Evolutionary conservation across 441 rosid species (phyloP), one percentile per base, ranked within the genome.

Genomic region (Populus hybrid): DNA sequence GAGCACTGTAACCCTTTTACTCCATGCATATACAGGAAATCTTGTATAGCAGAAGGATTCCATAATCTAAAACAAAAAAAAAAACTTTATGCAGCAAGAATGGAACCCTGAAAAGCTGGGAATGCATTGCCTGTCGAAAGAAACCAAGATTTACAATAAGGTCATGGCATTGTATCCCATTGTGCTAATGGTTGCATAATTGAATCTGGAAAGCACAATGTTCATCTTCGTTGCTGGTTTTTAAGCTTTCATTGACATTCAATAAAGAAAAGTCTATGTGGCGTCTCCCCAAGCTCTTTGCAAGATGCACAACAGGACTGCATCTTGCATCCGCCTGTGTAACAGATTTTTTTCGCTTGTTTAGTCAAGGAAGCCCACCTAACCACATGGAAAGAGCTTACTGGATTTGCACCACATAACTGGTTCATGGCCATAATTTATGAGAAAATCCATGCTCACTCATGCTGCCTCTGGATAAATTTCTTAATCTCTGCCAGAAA

Each of bases 401-500:
- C 24, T 35, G 71, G 36, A 38, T 76, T 66, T 64, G 74, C 9
- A 64, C 68, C 33, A 8, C 67, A 71, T 76, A 84, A 35, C 50
- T 74, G 59, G 84, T 73, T 77, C 82, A 84, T 18, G 79, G 75
- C 84, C 86, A 84, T 53, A 84, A 73, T 64, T 82, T 86, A 12
- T 76, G 69, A 7, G 86, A 75, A 78, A 74, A 73, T 7, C 90
- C 89, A 9, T 88, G 89, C 76, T 89, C 90, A 64, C 90, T 89
- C 76, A 28, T 80, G 82, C 89, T 88, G 70, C 93, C 94, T 31
- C 90, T 75, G 0, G 91, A 84, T 76, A 82, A 80, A 75, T 83
- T 84, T 85, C 83, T 85, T 63, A 90, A 38, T 78, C 85, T 88
- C 79, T 85, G 84, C 92, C 87, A 90, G 76, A 90, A 89, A 20